These are phyloP conservation scores for Cordia subcordata DNA, from an alignment of 257 asterid species.

Conservation along the genomic window DNA sequence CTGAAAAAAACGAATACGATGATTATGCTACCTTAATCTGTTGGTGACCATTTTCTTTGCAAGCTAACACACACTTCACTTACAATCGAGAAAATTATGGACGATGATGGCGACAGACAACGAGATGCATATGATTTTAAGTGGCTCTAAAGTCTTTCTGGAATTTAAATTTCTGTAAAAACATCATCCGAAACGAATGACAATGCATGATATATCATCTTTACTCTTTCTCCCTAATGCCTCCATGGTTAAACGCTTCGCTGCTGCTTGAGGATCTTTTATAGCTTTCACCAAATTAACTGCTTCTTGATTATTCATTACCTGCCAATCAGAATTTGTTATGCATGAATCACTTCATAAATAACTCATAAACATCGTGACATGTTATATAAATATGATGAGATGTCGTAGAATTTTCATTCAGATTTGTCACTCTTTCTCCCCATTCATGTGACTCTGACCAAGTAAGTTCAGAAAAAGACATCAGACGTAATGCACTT, in stretches of 20 bases:
- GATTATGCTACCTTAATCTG: neutral
- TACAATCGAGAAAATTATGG: neutral
- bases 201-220: constrained; percentile 82
- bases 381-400: neutral
- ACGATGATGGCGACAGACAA: neutral
- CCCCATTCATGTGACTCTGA: too few species aligned
- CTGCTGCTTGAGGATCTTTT: constrained; percentile 74
- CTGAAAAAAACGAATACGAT: neutral
- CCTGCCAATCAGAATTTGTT: constrained; percentile 32
- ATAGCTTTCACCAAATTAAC: constrained; percentile 48
- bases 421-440: too few species aligned
- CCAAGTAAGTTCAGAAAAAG: too few species aligned
- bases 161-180: neutral
- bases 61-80: neutral
- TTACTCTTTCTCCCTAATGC: constrained; percentile 72
- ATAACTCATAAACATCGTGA: neutral
- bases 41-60: neutral
- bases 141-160: neutral
- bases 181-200: constrained; percentile 60
- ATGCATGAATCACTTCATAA: neutral
- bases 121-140: neutral
- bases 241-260: constrained; percentile 63
- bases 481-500: too few species aligned
- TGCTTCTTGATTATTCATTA: constrained; percentile 75
- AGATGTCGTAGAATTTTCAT: neutral